Base-by-base conservation (phyloP, 192 early-diverging fungal species). In the Oehlia diaphana region DNA sequence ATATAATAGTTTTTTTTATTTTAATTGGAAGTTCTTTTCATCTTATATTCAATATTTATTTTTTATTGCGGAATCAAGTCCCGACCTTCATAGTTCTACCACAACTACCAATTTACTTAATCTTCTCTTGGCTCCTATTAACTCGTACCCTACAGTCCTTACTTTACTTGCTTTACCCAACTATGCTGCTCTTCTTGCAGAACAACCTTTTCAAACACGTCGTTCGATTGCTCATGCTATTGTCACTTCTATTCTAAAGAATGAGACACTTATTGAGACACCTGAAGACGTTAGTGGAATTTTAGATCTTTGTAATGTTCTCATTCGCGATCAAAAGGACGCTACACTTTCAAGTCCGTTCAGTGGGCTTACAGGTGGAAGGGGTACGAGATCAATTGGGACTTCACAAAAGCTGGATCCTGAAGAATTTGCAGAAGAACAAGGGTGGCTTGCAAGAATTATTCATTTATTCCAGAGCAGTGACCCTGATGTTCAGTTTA, bases 381-480 rank as follows among this genome's bases (percentile, higher is more conserved):
- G 77, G 62, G n/a, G n/a, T 35, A 79, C 28, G 12, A 63, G 63
- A 13, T 77, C 76, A 14, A 49, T 2, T 21, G 44, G 65, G 10
- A 61, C 50, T 49, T 14, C 65, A n/a, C 75, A 67, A 47, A 80
- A 78, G 19, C 77, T 94, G 44, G 96, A 97, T 82, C 93, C 94
- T 39, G 97, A 98, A 33, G 95, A 97, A 67, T 86, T 95, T 62
- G 91, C 93, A 1, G 96, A 97, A 81, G 97, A 99, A 84, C 97
- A 98, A 82, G 95, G 92, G 3, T 88, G 92, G 82, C 79, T 98
- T 63, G 98, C 96, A 19, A 89, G 92, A 47, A 89, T 93, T 31
- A 86, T 95, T 63, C 94, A 95, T 76, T 81, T 95, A 79, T 89
- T 95, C 78, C 86, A 86, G 74, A 89, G 88, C 28, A 90, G 88